phyloP scores from a whole-genome alignment of 768 basidiomycete species.

The Russula griseocarnosa region DNA sequence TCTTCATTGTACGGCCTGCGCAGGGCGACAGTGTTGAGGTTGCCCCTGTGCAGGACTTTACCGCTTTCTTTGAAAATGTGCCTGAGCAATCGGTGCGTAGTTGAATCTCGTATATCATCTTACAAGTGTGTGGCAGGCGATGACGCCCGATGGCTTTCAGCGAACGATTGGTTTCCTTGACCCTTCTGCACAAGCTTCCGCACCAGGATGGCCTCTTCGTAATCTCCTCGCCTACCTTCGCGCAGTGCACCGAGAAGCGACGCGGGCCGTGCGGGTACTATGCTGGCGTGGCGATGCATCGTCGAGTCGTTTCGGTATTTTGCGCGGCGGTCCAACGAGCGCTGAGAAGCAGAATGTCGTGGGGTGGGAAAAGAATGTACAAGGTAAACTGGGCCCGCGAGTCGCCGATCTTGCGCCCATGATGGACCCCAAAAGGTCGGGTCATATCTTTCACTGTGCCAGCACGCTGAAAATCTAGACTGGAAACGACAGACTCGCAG shows the following conservation, averaged over 20 bases:
- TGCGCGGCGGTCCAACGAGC: constrained; percentile 37
- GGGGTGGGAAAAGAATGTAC: constrained; percentile 93
- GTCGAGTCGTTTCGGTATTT: constrained; percentile 61
- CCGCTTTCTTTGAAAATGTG: constrained; percentile 51
- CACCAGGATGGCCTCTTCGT: constrained; percentile 84
- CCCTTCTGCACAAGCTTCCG: constrained; percentile 62
- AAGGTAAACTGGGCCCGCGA: constrained; percentile 82
- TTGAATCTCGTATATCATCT: constrained; percentile 25
- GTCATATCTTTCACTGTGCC: neutral
- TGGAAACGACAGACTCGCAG: constrained; percentile 59
- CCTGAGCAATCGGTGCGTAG: constrained; percentile 42
- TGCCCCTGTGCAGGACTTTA: constrained; percentile 54
- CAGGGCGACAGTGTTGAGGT: constrained; percentile 39
- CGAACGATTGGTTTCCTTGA: constrained; percentile 46
- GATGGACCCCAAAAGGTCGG: constrained; percentile 87
- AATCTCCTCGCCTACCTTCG: constrained; percentile 84
- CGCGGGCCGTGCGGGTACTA: constrained; percentile 56
- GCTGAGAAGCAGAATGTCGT: constrained; percentile 58
- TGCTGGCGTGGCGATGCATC: constrained; percentile 66
- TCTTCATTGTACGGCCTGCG: constrained; percentile 54
- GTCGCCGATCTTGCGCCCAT: constrained; percentile 89
- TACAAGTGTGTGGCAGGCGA: neutral
- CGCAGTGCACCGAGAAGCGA: constrained; percentile 49
- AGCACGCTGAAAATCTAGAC: neutral
- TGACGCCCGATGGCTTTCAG: constrained; percentile 21